Evolutionary conservation across 2,329 filamentous ascomycete species (phyloP), one percentile per base, ranked within the genome.

Genomic region (Penicillium sclerotiorum): DNA sequence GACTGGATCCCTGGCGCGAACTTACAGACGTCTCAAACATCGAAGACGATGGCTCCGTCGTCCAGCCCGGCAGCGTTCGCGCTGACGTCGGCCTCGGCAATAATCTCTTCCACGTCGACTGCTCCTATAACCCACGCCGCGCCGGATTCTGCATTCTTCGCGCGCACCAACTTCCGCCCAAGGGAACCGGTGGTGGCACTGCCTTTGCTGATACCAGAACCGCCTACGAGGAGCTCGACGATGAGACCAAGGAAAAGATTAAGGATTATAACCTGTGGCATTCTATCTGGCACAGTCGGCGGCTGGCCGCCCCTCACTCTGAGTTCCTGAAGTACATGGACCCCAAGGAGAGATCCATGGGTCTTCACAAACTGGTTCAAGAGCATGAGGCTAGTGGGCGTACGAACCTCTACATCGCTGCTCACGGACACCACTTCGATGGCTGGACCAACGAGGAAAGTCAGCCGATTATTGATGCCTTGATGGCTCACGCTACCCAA

Each of bases 331-430:
- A 40, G 13, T 39, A 36, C 35, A 40, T 35, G 20, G 36, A 40
- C 9, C 36, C 37, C 5, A 25, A 17, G n/a, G 39, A 46, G 33
- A 25, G 20, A 18, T 30, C 44, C 1, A 30, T 47, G 35, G 28
- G 23, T 5, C 25, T 17, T 1, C 45, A 35, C 37, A 42, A 48
- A 18, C 45, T 48, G 21, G 28, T 42, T 4, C 45, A 48, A 36
- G 13, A 33, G 27, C 45, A 48, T 17, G 38, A 48, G 23, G 7
- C 37, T 8, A 42, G 37, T 22, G 38, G 38, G 3, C 28, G 45
- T 12, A 35, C 27, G 38, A 48, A 48, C 15, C n/a, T 48, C 5
- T 48, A 42, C 15, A 42, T 48, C n/a, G 45, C 37, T 5, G 27
- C 37, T 8, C 28, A 48, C 36, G 45, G 21, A 4, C 17, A 48